A percentile compares a stretch with the other conserved stretches of the same genome.
Evolutionary conservation across 2,329 filamentous ascomycete genomes (phyloP).

Genomic region (Orbilia brochopaga): DNA sequence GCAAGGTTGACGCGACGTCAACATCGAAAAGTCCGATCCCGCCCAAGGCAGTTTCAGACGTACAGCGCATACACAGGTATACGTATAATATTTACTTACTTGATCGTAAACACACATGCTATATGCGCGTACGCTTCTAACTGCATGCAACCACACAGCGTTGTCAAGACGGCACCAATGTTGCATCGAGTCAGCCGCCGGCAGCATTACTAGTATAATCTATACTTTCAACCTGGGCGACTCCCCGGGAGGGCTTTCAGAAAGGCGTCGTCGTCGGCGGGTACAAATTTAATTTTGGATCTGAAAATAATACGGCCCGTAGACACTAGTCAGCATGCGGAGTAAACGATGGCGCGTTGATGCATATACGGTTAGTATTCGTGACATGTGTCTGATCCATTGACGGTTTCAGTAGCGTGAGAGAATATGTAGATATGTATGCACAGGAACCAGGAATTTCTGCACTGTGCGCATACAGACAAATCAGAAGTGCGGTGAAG

Average conservation of each 20-base stretch:
- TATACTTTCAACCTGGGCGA: too few species aligned
- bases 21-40: not conserved
- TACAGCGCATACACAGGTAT: too few species aligned
- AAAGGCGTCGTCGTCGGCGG: slow-evolving; percentile 19
- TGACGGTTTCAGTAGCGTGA: slow-evolving; percentile 22
- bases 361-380: not conserved
- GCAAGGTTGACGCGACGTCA: not conserved
- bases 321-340: not conserved
- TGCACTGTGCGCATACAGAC: too few species aligned
- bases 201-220: not conserved
- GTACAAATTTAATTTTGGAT: too few species aligned
- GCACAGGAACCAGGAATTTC: too few species aligned
- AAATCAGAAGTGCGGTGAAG: too few species aligned
- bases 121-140: not conserved
- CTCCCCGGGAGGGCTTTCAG: slow-evolving; percentile 29
- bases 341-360: not conserved
- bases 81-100: too few species aligned
- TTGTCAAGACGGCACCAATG: not conserved
- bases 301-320: too few species aligned
- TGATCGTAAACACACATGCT: too few species aligned
- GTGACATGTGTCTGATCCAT: slow-evolving; percentile 12
- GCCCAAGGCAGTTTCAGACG: not conserved
- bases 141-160: not conserved
- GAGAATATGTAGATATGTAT: slow-evolving; percentile 11
- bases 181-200: slow-evolving; percentile 24